Evolutionary conservation across 805 yeast species (phyloP).

Genomic region (Lachancea quebecensis): DNA sequence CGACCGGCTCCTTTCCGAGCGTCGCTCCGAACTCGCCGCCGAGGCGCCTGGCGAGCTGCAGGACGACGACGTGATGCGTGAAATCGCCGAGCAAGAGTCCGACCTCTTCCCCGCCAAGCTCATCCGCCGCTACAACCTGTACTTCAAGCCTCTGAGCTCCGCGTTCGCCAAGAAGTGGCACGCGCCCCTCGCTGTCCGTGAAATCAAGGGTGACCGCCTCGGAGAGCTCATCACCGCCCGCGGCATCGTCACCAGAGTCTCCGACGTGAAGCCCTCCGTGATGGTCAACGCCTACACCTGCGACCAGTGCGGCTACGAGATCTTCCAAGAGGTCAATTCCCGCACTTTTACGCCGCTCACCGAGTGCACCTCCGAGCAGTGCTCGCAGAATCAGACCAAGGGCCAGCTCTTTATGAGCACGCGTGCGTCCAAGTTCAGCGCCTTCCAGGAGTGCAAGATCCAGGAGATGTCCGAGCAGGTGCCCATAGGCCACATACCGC

Average conservation of each 20-base stretch:
- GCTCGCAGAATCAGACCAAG: constrained; percentile 69
- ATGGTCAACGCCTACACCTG: constrained; percentile 93
- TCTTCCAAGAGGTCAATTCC: constrained; percentile 88
- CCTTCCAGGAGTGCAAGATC: constrained; percentile 91
- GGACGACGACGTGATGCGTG: constrained; percentile 27
- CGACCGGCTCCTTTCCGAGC: constrained; percentile 60
- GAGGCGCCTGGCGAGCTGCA: constrained; percentile 19
- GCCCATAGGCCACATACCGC: constrained; percentile 96
- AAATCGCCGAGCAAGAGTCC: constrained; percentile 32
- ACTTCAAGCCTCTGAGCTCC: constrained; percentile 71
- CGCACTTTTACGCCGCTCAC: constrained; percentile 78
- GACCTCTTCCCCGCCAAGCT: constrained; percentile 77
- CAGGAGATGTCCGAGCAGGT: constrained; percentile 96
- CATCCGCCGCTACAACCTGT: constrained; percentile 78
- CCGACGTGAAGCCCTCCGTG: constrained; percentile 92
- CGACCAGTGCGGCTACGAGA: constrained; percentile 94
- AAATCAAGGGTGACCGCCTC: constrained; percentile 72
- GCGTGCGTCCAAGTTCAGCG: constrained; percentile 89
- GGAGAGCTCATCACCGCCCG: constrained; percentile 87
- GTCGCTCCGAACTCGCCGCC: constrained; percentile 47
- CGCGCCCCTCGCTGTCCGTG: constrained; percentile 80
- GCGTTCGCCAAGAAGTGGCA: constrained; percentile 29
- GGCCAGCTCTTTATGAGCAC: constrained; percentile 91
- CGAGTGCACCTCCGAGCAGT: constrained; percentile 79
- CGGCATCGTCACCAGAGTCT: constrained; percentile 91